Percentiles rank a stretch among this genome's conserved stretches.
Evolutionary conservation across 2,329 filamentous ascomycete species (phyloP).

Genomic region (Calonectria pseudoturangicola): DNA sequence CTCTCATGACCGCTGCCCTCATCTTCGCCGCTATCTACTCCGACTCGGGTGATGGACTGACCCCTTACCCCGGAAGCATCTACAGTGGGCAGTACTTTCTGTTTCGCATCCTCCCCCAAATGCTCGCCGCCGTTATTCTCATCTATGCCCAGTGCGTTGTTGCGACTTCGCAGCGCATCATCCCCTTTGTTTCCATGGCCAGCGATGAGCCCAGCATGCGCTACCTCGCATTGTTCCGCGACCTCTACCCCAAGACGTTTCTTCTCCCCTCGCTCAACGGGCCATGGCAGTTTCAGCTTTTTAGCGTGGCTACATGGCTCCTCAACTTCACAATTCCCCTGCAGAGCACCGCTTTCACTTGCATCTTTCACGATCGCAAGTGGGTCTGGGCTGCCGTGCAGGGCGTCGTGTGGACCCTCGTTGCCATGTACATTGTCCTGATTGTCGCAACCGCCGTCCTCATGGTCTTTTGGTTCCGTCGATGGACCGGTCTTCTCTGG

Average conservation of each 20-base stretch:
- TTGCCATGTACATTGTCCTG: conserved; percentile 83
- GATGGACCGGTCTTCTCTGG: conserved; percentile 87
- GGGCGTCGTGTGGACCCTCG: conserved; percentile 85
- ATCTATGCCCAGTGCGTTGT: conserved; percentile 87
- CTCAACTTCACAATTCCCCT: conserved; percentile 88
- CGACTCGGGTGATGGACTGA: conserved; percentile 76
- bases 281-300: conserved; percentile 79
- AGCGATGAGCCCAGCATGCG: conserved; percentile 76
- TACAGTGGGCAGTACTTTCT: conserved; percentile 87
- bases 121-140: conserved; percentile 82
- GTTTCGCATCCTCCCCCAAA: conserved; percentile 88
- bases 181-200: conserved; percentile 87
- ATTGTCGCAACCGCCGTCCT: conserved; percentile 72
- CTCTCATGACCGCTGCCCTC: conserved; percentile 83
- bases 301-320: conserved; percentile 84
- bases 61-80: conserved; percentile 78
- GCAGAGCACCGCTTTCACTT: conserved; percentile 84
- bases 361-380: conserved; percentile 71
- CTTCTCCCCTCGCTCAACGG: conserved; percentile 76
- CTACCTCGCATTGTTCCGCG: conserved; percentile 79
- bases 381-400: conserved; percentile 90
- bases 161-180: conserved; percentile 82
- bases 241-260: conserved; percentile 82
- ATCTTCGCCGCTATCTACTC: conserved; percentile 84
- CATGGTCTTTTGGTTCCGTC: conserved; percentile 77